Base-by-base conservation (phyloP, 371 early-diverging fungal genomes). In the Mucor ambiguus region DNA sequence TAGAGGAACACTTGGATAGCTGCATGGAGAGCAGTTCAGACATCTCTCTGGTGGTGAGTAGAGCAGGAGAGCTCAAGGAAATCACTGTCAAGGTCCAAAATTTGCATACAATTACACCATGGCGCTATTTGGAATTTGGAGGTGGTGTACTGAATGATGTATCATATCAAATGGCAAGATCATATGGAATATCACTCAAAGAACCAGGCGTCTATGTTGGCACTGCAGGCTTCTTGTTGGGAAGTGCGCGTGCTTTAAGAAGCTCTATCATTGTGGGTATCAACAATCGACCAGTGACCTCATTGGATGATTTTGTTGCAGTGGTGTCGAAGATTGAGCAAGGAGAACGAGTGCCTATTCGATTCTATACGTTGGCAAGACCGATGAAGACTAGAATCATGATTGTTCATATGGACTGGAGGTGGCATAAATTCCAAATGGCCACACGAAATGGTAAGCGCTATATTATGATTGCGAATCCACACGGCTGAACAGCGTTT, bases 141-240 rank as follows among this genome's bases (percentile, higher is more conserved):
- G 98, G 96, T 41, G 90, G 88, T 16, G 84, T 90, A 24, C 76
- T 95, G 37, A 90, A 95, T 74, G 88, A 94, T 63, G 70, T 96
- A 7, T 91, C 92, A 20, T 96, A 94, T 74, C 95, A 95, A 75
- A 83, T 95, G 44, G 96, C 96, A 0, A 85, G 89, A 54, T 85
- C 87, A 6, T 93, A 89, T 70, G 85, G 86, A 35, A 84, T 92
- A 24, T 83, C 85, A 20, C 78, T 92, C 18, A 89, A 93, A 3
- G 83, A 87, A 9, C 83, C 87, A 5, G 95, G 96, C 11, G 92
- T 95, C 24, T 94, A 92, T 73, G 91, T 96, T 3, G 83, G 93
- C 14, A 84, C 90, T 16, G 74, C 87, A 38, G 93, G 92, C 11
- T 87, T 89, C 57, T 88, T 89, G 73, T 66, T 93, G 35, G 86